Evolutionary conservation across 371 early-diverging fungal genomes (phyloP).

Genomic region (Mortierella sp.): DNA sequence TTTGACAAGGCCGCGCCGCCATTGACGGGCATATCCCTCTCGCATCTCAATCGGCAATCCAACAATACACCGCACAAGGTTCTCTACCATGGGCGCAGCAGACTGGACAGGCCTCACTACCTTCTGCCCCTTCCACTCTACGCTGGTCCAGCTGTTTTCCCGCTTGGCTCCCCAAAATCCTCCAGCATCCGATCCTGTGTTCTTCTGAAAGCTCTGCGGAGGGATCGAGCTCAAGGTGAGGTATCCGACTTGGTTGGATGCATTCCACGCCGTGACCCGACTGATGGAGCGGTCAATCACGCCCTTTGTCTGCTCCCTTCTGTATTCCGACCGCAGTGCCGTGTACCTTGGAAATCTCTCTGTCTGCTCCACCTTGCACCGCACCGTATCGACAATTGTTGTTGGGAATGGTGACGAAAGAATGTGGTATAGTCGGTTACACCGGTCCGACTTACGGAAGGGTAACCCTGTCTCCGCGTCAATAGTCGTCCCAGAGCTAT

Average conservation of each 20-base stretch:
- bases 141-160: conserved; percentile 48
- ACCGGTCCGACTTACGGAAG: conserved; percentile 25
- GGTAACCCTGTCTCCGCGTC: conserved; percentile 33
- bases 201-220: conserved; percentile 42
- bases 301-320: conserved; percentile 43
- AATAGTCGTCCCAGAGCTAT: conserved; percentile 18
- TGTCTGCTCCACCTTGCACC: conserved; percentile 66
- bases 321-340: conserved; percentile 58
- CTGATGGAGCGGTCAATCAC: conserved; percentile 41
- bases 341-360: conserved; percentile 63
- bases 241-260: conserved; percentile 36
- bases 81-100: conserved; percentile 68
- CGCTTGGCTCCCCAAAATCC: conserved; percentile 45
- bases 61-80: conserved; percentile 63
- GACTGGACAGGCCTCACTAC: conserved; percentile 60
- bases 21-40: conserved; percentile 69
- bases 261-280: conserved; percentile 47
- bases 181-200: conserved; percentile 31
- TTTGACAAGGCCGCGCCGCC: conserved; percentile 65
- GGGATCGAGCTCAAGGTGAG: conserved; percentile 45
- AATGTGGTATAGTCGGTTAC: conserved; percentile 60
- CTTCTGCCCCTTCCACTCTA: conserved; percentile 53
- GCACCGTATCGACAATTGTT: conserved; percentile 67
- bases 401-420: conserved; percentile 68
- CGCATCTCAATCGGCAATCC: conserved; percentile 64